phyloP scores from a whole-genome alignment of 23 red algal genomes.

The Agarophyton chilense region DNA sequence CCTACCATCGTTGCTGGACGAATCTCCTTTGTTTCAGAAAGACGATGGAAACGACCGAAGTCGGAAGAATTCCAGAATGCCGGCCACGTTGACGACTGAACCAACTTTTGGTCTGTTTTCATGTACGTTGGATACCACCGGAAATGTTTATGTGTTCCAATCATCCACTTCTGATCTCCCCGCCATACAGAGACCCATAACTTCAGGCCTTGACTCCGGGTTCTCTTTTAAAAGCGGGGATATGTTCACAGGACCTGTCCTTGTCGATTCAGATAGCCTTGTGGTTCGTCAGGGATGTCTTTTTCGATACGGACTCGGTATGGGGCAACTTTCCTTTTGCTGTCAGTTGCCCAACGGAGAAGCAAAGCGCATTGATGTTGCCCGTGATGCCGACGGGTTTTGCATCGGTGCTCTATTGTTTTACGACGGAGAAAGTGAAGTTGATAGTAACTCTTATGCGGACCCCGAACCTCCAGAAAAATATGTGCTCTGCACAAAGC shows the following conservation, averaged over 20 bases:
- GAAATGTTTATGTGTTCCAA: constrained; percentile 45
- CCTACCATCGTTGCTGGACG: neutral
- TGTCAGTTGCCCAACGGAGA: constrained; percentile 51
- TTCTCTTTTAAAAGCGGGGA: constrained; percentile 11
- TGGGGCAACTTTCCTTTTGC: neutral
- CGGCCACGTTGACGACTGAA: constrained; percentile 10
- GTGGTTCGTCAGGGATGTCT: constrained; percentile 17
- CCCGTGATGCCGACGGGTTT: constrained; percentile 45
- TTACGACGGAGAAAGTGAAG: constrained; percentile 37
- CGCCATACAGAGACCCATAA: constrained; percentile 18
- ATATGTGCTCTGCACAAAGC: constrained; percentile 50
- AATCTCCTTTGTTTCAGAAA: neutral
- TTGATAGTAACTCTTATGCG: neutral
- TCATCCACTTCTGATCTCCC: neutral
- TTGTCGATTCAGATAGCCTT: constrained; percentile 27
- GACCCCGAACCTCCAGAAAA: constrained; percentile 26
- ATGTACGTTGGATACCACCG: constrained; percentile 8
- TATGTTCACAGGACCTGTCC: constrained; percentile 19
- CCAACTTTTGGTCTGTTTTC: constrained; percentile 57
- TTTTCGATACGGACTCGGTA: constrained; percentile 38
- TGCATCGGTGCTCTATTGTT: constrained; percentile 49
- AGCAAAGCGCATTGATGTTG: constrained; percentile 27
- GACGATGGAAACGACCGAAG: neutral
- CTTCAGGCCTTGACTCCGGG: constrained; percentile 34
- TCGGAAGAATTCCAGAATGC: neutral